Percentiles rank a stretch among this genome's conserved stretches.
phyloP scores from a whole-genome alignment of 208 protist species.

The Leishmania braziliensis region DNA sequence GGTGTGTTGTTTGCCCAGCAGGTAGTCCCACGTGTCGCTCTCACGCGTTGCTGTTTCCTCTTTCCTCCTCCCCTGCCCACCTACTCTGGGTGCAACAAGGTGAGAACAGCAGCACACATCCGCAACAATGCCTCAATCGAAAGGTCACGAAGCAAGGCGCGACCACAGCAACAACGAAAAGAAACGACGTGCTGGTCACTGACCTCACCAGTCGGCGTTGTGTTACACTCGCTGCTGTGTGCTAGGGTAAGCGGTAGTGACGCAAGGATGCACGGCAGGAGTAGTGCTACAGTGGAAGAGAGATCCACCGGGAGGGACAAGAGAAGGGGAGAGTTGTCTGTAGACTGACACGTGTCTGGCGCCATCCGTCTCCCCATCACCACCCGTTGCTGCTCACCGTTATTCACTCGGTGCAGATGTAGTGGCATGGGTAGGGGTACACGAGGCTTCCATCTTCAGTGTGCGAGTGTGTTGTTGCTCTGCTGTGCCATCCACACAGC shows the following conservation, averaged over 20 bases:
- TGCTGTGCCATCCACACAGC: not conserved
- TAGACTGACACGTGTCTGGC: not conserved
- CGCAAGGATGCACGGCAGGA: not conserved
- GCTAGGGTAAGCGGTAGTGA: not conserved
- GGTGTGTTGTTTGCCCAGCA: constrained; percentile 13
- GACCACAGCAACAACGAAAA: not conserved
- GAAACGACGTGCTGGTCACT: not conserved
- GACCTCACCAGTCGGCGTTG: not conserved
- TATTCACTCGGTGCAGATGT: not conserved
- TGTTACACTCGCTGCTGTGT: not conserved
- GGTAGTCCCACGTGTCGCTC: not conserved
- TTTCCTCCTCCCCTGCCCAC: not conserved
- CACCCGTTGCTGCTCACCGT: not conserved
- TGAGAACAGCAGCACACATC: not conserved
- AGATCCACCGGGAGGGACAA: not conserved
- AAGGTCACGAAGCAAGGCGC: not conserved
- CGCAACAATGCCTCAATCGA: not conserved
- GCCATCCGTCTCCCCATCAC: not conserved
- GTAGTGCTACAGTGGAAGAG: not conserved
- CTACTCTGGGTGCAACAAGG: not conserved
- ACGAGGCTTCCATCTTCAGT: not conserved
- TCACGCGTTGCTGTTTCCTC: not conserved
- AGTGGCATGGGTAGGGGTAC: not conserved
- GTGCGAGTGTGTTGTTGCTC: not conserved
- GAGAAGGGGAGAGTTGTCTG: not conserved